Conservation (phyloP, 2,329 filamentous ascomycete genomes). For the Claviceps purpurea region DNA sequence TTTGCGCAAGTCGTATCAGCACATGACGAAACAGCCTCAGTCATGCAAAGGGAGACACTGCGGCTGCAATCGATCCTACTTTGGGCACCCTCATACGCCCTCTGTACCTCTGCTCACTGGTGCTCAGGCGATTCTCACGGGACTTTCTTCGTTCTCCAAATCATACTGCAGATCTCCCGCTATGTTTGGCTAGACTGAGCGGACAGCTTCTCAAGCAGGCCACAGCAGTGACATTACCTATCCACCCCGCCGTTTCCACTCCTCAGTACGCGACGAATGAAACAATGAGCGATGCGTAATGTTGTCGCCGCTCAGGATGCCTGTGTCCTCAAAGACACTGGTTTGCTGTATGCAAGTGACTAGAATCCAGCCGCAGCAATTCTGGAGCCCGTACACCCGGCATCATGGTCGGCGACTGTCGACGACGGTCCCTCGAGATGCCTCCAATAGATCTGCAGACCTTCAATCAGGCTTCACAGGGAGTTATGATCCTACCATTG, state of each 20-base stretch:
- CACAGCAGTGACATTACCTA: not conserved
- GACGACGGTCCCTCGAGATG: not conserved
- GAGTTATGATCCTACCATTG: slow-evolving; percentile 42
- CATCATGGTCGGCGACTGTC: not conserved
- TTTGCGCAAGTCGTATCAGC: not conserved
- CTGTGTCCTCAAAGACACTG: not conserved
- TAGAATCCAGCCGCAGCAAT: not conserved
- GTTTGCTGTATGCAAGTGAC: not conserved
- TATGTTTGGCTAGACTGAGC: not conserved
- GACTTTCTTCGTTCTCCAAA: not conserved
- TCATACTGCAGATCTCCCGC: not conserved
- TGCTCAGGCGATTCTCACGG: not conserved
- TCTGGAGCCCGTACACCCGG: not conserved
- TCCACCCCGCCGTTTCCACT: not conserved
- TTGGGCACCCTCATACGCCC: not conserved
- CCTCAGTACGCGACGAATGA: not conserved
- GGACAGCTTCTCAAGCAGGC: not conserved
- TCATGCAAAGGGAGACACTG: not conserved
- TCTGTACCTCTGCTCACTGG: not conserved
- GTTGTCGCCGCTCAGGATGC: not conserved
- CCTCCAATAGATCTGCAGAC: slow-evolving; percentile 30
- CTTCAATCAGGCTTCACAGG: slow-evolving; percentile 46
- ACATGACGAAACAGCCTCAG: not conserved
- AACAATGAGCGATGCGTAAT: slow-evolving; percentile 1
- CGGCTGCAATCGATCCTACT: not conserved